Base-by-base conservation (phyloP, 352 stramenopile species). In the Globisporangium perplexum region DNA sequence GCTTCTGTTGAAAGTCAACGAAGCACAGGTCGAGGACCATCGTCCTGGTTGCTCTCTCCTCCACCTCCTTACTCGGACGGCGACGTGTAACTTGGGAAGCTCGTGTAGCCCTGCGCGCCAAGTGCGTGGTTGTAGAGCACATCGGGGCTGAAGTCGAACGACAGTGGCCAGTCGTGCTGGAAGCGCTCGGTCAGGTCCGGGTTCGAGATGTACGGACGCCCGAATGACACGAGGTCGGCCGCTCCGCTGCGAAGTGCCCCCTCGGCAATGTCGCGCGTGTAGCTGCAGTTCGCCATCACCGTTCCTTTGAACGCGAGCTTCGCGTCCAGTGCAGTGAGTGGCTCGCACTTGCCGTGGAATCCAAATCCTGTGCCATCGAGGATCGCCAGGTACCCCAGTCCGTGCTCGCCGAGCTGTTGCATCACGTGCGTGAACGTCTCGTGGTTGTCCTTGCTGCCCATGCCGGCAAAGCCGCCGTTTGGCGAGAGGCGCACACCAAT, bases 181-280 rank as follows among this genome's bases (percentile, higher is more conserved):
- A 90, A 71, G 10, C 77, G 71, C 43, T 75, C 60, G 42, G 87
- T 74, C 35, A 93, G 41, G 59, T 90, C 82, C 39, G 82, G 78
- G 55, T 90, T 93, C 26, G 78, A 74, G 58, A 93, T 90, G 53
- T 88, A 90, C 53, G 69, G 58, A 44, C 81, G 74, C 11, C 83
- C 78, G 53, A 86, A 84, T 17, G 71, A 79, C 10, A 93, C 77
- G 26, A 75, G 58, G 55, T 92, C 78, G 28, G 72, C 78, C 3
- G 69, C 52, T 12, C 66, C 74, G 23, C 79, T 60, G 18, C 72
- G 64, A n/a, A 92, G 62, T 30, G 81, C 75, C 14, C 69, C 61
- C 17, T 73, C 63, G n/a, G 71, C 63, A 43, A 58, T 79, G 24
- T 73, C 60, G 23, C 66, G 66, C 30, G 74, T 68, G 57, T 82